Base-by-base conservation (phyloP, 176 grass and related monocot genomes). In the Microstegium vimineum region DNA sequence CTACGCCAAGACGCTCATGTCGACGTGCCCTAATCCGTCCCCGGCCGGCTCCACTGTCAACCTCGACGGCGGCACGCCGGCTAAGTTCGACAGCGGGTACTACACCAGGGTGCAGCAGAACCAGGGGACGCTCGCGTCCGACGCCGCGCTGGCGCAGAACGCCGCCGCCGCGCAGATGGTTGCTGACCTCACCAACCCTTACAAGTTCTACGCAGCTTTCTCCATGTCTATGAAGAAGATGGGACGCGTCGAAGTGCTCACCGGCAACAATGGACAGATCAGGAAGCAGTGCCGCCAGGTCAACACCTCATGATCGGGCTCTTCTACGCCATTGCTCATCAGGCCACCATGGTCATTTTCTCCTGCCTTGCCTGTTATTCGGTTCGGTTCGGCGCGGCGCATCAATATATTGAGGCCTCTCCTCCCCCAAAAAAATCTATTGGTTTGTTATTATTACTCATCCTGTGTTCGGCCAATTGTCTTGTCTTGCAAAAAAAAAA, bases 201-300 rank as follows among this genome's bases (percentile, higher is more conserved):
- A 42, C 71, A 89, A 80, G 70, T 93, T 93, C 84, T 87, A 90
- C 60, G 84, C 84, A 1, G 87, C 81, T 0, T 93, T 93, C 77
- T 64, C 74, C 69, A 73, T 81, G 63, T 93, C 91, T 26, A 90
- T 93, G 83, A 87, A 81, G 71, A 89, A 87, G 87, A 93, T 93
- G 91, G 91, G 91, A 0, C 84, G 83, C 60, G 54, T 93, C 35
- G 85, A 81, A 16, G 91, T 87, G 77, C 91, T 93, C 61, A 90
- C 91, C 3, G 51, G 77, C 1, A 65, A 14, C 15, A 86, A 61
- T 2, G 87, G 87, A 0, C 46, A 93, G 76, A 90, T 93, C 75
- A 84, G 91, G 84, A 87, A 77, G 76, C 81, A 85, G 76, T 93
- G 91, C 49, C 77, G 66, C 33, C 59, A 74, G 42, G 80, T 90